phyloP scores from a whole-genome alignment of 257 asterid genomes.

The Solanum sejunctum region DNA sequence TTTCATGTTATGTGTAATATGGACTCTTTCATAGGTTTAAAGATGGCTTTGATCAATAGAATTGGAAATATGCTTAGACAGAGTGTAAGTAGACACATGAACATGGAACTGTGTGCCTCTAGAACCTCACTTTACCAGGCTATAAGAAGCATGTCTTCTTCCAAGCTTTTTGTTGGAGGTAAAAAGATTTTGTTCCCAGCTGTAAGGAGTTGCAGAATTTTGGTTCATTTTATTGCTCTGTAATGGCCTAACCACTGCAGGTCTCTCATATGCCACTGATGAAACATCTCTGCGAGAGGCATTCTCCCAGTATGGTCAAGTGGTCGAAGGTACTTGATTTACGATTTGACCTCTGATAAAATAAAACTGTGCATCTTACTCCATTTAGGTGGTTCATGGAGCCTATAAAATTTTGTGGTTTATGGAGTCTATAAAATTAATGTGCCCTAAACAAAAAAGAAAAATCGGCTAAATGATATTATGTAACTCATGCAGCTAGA shows the following conservation, averaged over 20 bases:
- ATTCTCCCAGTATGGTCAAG: conserved; percentile 70
- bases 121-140: conserved; percentile 55
- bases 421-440: background rate
- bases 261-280: conserved; percentile 67
- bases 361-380: background rate
- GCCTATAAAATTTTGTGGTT: background rate
- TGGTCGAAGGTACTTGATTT: conserved; percentile 44
- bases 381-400: background rate
- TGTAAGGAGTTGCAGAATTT: background rate
- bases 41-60: conserved; percentile 71
- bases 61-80: conserved; percentile 51
- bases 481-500: conserved; percentile 35
- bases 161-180: conserved; percentile 95
- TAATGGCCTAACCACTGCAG: conserved; percentile 19
- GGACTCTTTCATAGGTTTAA: conserved; percentile 17
- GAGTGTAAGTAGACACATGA: conserved; percentile 25
- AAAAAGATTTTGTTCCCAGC: background rate
- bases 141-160: conserved; percentile 52
- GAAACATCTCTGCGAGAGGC: conserved; percentile 55
- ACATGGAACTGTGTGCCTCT: conserved; percentile 29
- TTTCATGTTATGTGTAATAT: background rate
- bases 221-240: background rate
- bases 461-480: background rate
- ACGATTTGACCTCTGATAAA: background rate
- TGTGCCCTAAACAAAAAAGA: background rate